Conservation (phyloP, 179 eudicot genomes). For the Patellifolia procumbens region DNA sequence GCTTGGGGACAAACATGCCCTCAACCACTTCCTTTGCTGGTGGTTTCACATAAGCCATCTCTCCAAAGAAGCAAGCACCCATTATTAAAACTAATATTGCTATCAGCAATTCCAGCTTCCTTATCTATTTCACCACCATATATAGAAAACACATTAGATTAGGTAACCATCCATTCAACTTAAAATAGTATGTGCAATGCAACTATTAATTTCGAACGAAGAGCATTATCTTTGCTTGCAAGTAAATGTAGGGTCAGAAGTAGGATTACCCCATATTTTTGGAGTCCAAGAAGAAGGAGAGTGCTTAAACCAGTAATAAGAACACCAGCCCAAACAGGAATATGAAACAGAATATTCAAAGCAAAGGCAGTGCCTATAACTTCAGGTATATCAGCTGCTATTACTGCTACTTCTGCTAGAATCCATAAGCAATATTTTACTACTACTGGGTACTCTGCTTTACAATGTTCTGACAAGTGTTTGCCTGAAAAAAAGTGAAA, state of each 20-base stretch:
- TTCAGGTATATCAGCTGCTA: constrained; percentile 94
- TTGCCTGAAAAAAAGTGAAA: constrained; percentile 41
- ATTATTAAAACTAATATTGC: constrained; percentile 62
- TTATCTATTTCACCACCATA: constrained; percentile 40
- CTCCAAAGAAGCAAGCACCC: constrained; percentile 85
- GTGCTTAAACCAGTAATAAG: constrained; percentile 80
- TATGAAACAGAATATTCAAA: constrained; percentile 64
- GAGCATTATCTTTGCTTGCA: background rate
- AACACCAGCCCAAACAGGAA: constrained; percentile 90
- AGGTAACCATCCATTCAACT: no score
- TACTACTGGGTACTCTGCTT: constrained; percentile 67
- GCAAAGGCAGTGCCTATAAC: constrained; percentile 95
- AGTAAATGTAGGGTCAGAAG: background rate
- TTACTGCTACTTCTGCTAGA: constrained; percentile 81
- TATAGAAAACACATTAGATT: background rate
- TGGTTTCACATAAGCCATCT: constrained; percentile 66
- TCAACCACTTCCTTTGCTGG: constrained; percentile 50
- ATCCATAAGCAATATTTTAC: constrained; percentile 77
- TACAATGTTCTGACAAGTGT: constrained; percentile 79
- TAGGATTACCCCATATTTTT: constrained; percentile 73
- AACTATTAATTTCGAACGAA: background rate
- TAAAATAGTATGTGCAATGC: no score
- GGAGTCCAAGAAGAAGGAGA: constrained; percentile 76
- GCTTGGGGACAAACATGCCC: constrained; percentile 82
- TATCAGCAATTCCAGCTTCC: constrained; percentile 74